Evolutionary conservation across 192 early-diverging fungal genomes (phyloP), one percentile per base, ranked within the genome.

Genomic region (Backusella parvicylindrica): DNA sequence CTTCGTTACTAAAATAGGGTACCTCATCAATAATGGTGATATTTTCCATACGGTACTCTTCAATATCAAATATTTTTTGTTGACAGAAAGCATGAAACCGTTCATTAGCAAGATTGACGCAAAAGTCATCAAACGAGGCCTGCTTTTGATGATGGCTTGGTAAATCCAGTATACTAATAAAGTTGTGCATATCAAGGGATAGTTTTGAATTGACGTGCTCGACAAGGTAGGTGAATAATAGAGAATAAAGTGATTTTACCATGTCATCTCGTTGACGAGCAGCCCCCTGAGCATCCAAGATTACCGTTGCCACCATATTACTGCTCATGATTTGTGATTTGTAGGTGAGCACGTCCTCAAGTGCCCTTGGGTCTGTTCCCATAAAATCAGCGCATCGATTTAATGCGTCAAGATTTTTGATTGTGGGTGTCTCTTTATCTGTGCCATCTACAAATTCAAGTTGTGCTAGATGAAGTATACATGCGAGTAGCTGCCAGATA

Each of bases 401-500:
- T 18, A 97, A 87, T 67, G 82, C 86, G 23, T 95, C 93, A 16
- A 75, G 73, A 77, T 96, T 95, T 50, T 89, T 87, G 73, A 98
- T 92, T 23, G 86, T 81, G 11, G 92, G 91, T 38, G 94, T 89
- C 40, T 94, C 92, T 73, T 92, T 86, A 41, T 86, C 82, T 60
- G 88, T 88, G 32, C 88, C 87, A 65, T 93, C 87, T 43, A 84
- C 78, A 77, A 97, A 98, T 65, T 92, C 88, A 70, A 99, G 77
- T 74, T 97, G 96, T 30, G 95, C 94, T 15, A 99, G 85, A 71
- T 93, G 90, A 40, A 99, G 83, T 70, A 99, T 92, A 21, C 93
- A 90, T 0, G 95, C 90, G 47, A 99, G 79, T 40, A 93, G 84
- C 40, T 93, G 88, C 78, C 95, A 95, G 64, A 97, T 93, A 73